Base-by-base conservation (phyloP, 2,329 filamentous ascomycete genomes). In the Botrytis byssoidea region DNA sequence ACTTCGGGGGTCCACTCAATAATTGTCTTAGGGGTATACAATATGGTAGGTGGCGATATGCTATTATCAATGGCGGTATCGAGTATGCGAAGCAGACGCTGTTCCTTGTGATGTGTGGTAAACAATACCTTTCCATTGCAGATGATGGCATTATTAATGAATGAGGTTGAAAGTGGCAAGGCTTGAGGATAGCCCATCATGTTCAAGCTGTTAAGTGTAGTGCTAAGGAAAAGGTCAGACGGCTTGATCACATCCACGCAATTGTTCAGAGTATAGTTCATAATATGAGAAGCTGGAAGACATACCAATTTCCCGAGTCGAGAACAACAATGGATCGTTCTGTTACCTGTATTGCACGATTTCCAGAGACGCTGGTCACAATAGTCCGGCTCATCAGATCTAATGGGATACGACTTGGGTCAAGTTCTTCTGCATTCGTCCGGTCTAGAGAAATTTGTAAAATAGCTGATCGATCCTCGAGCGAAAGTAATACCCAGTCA, bases 351-450 rank as follows among this genome's bases (percentile, higher is more conserved):
- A 89, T 80, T 8, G 46, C 59, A 16, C 87, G 82, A 1, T 79
- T 80, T 1, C 82, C 81, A 4, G 82, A 79, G 8, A 81, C 77
- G 4, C 80, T 79, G 20, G 85, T 83, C 32, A 84, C 83, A 40
- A 91, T 81, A 0, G 89, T 91, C 63, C 86, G 83, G 6, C 85
- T 86, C 3, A 81, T 81, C 25, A 87, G 79, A 77, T 91, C 88
- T 74, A 90, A 88, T 14, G 82, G 81, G 0, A 83, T 83, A 2
- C 78, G 76, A 10, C 84, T 83, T 9, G 84, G 77, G 9, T 83
- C 80, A 37, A 85, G 79, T n/a, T 85, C 84, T 40, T 79, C 81
- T 18, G 85, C 85, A 42, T 85, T 82, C 2, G 82, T 79, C 5
- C 88, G 83, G 77, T 89, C 85, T 40, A 80, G 79, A 2, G 86